A percentile compares a stretch with the other conserved stretches of the same genome.
These are phyloP conservation scores for Silybum marianum DNA, from an alignment of 129 eudicot species.

Conservation along the genomic window DNA sequence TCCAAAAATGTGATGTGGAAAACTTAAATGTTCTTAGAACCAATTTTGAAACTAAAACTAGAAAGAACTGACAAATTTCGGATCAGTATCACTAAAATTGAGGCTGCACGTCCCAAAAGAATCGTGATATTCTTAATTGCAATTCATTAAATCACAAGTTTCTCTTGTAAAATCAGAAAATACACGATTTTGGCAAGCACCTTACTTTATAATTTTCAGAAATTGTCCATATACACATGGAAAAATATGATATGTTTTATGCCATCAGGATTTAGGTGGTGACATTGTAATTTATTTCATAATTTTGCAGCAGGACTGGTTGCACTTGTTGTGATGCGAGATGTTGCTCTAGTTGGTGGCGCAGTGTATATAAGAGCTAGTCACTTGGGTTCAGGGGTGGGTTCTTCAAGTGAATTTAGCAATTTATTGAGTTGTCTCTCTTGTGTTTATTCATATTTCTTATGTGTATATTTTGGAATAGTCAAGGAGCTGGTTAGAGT, in stretches of 20 bases:
- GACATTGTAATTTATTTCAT: slow-evolving; percentile 10
- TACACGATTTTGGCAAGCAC: not conserved
- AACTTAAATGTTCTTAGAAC: not conserved
- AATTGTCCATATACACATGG: not conserved
- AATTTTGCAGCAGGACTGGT: slow-evolving; percentile 85
- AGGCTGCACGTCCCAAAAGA: no score
- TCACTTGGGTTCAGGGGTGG: slow-evolving; percentile 70
- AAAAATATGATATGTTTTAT: not conserved
- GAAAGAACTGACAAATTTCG: not conserved
- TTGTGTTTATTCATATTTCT: slow-evolving; percentile 3
- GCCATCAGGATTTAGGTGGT: not conserved
- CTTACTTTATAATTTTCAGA: not conserved
- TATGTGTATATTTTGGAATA: slow-evolving; percentile 26
- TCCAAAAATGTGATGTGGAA: not conserved
- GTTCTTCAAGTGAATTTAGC: slow-evolving; percentile 2
- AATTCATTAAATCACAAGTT: no score
- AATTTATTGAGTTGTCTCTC: not conserved
- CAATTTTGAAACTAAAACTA: not conserved
- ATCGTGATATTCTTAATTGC: not conserved
- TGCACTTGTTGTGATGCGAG: slow-evolving; percentile 82
- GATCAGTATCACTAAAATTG: not conserved
- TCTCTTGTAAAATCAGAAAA: no score
- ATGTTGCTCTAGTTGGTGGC: slow-evolving; percentile 88
- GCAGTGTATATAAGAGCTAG: slow-evolving; percentile 87
- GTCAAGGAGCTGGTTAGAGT: slow-evolving; percentile 80